Evolutionary conservation across 495 filamentous ascomycete genomes (phyloP).

Genomic region (Thozetella sp.): DNA sequence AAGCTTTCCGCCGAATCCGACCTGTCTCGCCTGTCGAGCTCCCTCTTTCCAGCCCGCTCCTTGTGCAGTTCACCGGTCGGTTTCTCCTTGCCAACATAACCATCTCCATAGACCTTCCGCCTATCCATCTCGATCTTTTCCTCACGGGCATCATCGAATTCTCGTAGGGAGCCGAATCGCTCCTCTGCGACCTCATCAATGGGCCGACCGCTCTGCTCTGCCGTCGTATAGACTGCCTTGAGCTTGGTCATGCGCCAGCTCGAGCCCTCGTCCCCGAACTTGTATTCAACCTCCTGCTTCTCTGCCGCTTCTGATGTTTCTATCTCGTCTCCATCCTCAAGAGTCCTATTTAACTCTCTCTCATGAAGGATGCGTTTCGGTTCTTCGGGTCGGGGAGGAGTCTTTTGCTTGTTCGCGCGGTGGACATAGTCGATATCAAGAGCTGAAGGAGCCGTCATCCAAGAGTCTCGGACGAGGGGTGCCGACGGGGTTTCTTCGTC

Average conservation of each 20-base stretch:
- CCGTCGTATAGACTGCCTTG: conserved; percentile 79
- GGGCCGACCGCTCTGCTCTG: conserved; percentile 67
- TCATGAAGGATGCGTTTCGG: conserved; percentile 78
- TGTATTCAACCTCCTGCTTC: conserved; percentile 74
- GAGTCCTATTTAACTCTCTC: conserved; percentile 73
- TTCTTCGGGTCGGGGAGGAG: conserved; percentile 57
- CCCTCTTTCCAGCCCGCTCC: conserved; percentile 58
- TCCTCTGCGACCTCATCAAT: conserved; percentile 83
- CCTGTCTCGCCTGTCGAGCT: conserved; percentile 33
- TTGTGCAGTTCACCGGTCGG: conserved; percentile 85
- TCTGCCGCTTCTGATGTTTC: conserved; percentile 48
- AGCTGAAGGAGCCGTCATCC: conserved; percentile 89
- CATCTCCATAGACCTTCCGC: conserved; percentile 79
- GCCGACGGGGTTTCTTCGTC: conserved; percentile 38
- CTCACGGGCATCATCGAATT: conserved; percentile 92
- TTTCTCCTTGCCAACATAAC: conserved; percentile 85
- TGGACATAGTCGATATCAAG: conserved; percentile 86
- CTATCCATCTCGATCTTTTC: conserved; percentile 93
- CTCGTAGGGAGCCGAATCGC: conserved; percentile 77
- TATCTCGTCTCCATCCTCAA: conserved; percentile 53
- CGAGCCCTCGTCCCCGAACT: conserved; percentile 86
- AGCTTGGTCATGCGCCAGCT: conserved; percentile 96
- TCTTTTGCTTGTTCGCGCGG: conserved; percentile 53
- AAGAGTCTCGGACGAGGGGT: conserved; percentile 66
- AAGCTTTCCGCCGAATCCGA: conserved; percentile 26